A percentile compares a stretch with the other conserved stretches of the same genome.
Evolutionary conservation across 2,329 filamentous ascomycete genomes (phyloP).

Genomic region (Bipolaris sorokiniana): DNA sequence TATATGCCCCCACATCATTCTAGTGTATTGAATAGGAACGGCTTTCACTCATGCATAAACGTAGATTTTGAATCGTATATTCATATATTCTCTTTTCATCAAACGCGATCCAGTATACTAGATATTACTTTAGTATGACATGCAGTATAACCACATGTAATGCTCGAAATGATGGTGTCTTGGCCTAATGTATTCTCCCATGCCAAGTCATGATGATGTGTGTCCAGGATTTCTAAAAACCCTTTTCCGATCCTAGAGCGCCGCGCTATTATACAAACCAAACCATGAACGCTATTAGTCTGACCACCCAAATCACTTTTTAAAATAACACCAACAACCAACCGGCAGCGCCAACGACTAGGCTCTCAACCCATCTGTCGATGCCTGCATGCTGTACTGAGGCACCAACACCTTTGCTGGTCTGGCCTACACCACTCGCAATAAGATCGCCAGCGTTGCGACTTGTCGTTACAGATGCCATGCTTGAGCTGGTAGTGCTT

Average conservation of each 20-base stretch:
- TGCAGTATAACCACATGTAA: background rate
- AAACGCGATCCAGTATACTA: background rate
- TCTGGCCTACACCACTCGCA: conserved; percentile 35
- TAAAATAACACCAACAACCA: conserved; percentile 38
- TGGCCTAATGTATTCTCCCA: background rate
- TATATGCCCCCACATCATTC: too few species aligned
- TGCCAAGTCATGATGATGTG: background rate
- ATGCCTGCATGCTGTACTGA: conserved; percentile 16
- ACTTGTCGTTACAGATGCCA: conserved; percentile 10
- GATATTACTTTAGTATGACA: background rate
- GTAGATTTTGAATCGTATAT: too few species aligned
- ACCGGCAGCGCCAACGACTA: conserved; percentile 35
- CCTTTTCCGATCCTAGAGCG: background rate
- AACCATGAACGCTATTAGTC: background rate
- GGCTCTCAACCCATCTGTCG: conserved; percentile 34
- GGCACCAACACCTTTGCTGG: conserved; percentile 22
- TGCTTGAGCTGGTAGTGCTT: conserved; percentile 24
- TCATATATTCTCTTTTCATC: too few species aligned
- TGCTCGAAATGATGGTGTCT: background rate
- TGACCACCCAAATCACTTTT: background rate
- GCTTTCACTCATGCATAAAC: too few species aligned
- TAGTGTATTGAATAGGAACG: too few species aligned
- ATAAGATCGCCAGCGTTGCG: conserved; percentile 31
- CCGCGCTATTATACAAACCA: conserved; percentile 13
- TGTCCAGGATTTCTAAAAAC: background rate